Conservation (phyloP, 495 filamentous ascomycete genomes). For the Xylaria acuta region DNA sequence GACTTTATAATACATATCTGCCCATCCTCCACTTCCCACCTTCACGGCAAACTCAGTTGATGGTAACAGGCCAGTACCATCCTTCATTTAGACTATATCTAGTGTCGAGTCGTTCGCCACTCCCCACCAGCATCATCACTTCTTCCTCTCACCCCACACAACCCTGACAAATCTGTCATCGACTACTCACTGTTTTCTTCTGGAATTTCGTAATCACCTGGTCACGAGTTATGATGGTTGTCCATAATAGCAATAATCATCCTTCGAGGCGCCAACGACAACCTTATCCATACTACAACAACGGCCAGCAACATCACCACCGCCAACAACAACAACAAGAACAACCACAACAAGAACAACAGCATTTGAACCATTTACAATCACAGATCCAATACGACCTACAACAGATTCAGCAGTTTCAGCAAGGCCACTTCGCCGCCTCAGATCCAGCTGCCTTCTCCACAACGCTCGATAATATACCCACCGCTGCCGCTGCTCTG, state of each 20-base stretch:
- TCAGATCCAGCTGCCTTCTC: constrained; percentile 31
- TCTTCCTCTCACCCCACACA: constrained; percentile 16
- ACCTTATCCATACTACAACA: constrained; percentile 23
- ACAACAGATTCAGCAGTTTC: constrained; percentile 28
- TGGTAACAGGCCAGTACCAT: background rate
- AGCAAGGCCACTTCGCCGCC: constrained; percentile 13
- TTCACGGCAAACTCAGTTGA: background rate
- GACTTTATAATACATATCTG: constrained; percentile 13
- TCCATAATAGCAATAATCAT: constrained; percentile 31
- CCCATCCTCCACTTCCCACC: constrained; percentile 14
- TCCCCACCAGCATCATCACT: constrained; percentile 13
- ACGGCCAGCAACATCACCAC: constrained; percentile 24
- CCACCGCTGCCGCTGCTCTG: constrained; percentile 41
- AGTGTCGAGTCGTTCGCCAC: constrained; percentile 25
- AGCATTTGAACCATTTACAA: background rate
- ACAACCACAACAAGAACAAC: constrained; percentile 4
- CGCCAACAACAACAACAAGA: constrained; percentile 13
- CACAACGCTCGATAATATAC: constrained; percentile 50
- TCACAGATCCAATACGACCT: constrained; percentile 29
- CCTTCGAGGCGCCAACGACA: constrained; percentile 28
- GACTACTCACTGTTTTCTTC: constrained; percentile 18
- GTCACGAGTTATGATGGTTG: constrained; percentile 26
- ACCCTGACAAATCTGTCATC: constrained; percentile 31
- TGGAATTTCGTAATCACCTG: constrained; percentile 30
- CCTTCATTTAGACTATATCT: constrained; percentile 21